A percentile compares a stretch with the other conserved stretches of the same genome.
These are phyloP conservation scores for Madurella fahalii DNA, from an alignment of 2,329 filamentous ascomycete genomes.

Conservation along the genomic window DNA sequence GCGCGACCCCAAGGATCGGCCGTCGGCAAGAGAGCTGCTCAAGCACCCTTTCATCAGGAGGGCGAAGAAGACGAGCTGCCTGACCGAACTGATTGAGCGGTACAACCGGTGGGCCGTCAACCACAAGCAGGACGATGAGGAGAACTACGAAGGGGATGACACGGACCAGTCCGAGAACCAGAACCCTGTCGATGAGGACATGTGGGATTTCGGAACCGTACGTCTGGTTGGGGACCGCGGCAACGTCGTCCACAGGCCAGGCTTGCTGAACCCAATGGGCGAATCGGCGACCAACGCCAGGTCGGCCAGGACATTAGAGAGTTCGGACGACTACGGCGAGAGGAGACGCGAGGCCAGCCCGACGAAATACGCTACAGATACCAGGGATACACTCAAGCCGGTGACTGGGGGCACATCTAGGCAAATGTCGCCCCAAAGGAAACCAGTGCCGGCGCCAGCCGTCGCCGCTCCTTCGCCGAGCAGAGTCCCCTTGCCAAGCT, in stretches of 20 bases:
- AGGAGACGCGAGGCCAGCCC: conserved; percentile 48
- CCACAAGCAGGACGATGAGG: conserved; percentile 68
- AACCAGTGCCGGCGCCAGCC: conserved; percentile 50
- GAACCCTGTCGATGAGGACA: conserved; percentile 64
- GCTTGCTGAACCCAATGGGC: conserved; percentile 68
- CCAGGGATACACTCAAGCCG: conserved; percentile 53
- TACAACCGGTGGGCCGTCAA: conserved; percentile 82
- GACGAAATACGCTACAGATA: conserved; percentile 44
- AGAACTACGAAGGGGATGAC: conserved; percentile 58
- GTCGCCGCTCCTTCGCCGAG: conserved; percentile 51
- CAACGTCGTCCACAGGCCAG: conserved; percentile 50
- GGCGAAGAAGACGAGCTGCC: conserved; percentile 92
- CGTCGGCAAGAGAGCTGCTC: conserved; percentile 79
- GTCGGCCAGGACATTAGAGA: conserved; percentile 50
- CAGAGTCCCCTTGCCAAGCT: conserved; percentile 58
- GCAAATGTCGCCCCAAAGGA: conserved; percentile 58
- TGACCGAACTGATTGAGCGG: conserved; percentile 92
- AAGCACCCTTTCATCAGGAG: conserved; percentile 86
- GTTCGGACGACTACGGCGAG: conserved; percentile 49
- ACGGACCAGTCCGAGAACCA: conserved; percentile 35
- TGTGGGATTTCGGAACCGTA: conserved; percentile 98
- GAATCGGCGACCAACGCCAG: conserved; percentile 77
- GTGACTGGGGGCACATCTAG: conserved; percentile 47
- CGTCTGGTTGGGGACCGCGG: conserved; percentile 69
- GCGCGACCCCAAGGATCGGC: conserved; percentile 83